phyloP scores from a whole-genome alignment of 495 filamentous ascomycete genomes.

The Penicillium goetzii region DNA sequence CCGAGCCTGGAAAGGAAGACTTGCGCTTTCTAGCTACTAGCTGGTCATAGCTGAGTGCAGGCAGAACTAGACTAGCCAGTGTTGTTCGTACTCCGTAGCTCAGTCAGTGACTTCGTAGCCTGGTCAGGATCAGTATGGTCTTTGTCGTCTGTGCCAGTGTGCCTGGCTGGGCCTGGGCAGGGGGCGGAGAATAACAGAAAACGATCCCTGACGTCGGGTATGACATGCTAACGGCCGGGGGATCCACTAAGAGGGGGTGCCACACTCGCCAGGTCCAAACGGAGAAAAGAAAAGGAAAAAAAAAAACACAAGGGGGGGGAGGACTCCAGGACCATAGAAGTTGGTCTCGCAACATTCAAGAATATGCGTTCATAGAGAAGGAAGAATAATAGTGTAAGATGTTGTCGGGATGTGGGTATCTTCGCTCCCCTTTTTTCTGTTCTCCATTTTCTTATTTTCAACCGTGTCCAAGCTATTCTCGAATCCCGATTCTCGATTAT shows the following conservation, averaged over 20 bases:
- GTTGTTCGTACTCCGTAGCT: neutral
- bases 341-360: neutral
- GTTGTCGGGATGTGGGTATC: neutral
- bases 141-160: neutral
- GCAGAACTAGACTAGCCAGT: neutral
- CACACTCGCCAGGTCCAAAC: neutral
- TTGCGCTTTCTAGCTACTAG: neutral
- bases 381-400: neutral
- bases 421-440: neutral
- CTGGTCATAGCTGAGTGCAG: neutral
- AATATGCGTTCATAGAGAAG: neutral
- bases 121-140: neutral
- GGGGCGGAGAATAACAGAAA: constrained; percentile 9
- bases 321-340: neutral
- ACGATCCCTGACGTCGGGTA: neutral
- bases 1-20: neutral
- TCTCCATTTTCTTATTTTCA: neutral
- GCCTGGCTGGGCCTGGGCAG: neutral
- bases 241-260: constrained; percentile 12
- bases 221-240: constrained; percentile 19
- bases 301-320: neutral
- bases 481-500: neutral
- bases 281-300: neutral
- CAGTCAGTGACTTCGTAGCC: neutral
- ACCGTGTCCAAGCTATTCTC: neutral